Evolutionary conservation across 1,139 yeast species (phyloP).

Genomic region (Fermentozyma sake): DNA sequence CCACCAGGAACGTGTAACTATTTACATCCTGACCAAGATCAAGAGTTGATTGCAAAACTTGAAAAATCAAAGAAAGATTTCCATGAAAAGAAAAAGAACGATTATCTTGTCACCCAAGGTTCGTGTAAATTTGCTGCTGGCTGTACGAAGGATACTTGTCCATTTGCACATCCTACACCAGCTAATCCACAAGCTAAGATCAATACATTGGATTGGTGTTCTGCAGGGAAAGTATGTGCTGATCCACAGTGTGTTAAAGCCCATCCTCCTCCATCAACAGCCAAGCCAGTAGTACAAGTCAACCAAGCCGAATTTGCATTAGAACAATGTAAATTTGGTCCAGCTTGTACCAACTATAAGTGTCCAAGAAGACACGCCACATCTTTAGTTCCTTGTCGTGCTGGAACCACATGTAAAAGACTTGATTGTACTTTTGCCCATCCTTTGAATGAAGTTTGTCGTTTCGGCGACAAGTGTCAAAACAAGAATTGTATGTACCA

Average conservation of each 20-base stretch:
- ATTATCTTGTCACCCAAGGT: conserved; percentile 22
- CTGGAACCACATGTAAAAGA: conserved; percentile 72
- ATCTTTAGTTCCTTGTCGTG: conserved; percentile 69
- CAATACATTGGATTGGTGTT: conserved; percentile 69
- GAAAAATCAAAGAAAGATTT: conserved; percentile 54
- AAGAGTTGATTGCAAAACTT: conserved; percentile 60
- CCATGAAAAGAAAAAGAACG: conserved; percentile 33
- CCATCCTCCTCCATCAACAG: conserved; percentile 68
- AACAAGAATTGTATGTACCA: conserved; percentile 65
- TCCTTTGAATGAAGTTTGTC: conserved; percentile 74
- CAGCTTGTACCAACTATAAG: conserved; percentile 66
- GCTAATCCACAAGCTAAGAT: conserved; percentile 73
- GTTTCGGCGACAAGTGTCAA: conserved; percentile 70
- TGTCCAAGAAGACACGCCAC: conserved; percentile 87
- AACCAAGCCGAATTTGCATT: conserved; percentile 46
- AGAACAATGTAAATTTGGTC: conserved; percentile 80
- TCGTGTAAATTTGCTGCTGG: conserved; percentile 72
- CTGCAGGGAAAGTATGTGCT: conserved; percentile 59
- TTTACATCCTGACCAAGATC: conserved; percentile 83
- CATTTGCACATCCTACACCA: conserved; percentile 90
- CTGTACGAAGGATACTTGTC: conserved; percentile 75
- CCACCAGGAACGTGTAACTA: conserved; percentile 79
- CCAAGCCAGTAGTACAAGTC: conserved; percentile 20
- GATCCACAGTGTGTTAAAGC: conserved; percentile 64
- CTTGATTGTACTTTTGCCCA: conserved; percentile 79